Conservation (phyloP, 2,329 filamentous ascomycete species). For the Arthrinium phaeospermum region DNA sequence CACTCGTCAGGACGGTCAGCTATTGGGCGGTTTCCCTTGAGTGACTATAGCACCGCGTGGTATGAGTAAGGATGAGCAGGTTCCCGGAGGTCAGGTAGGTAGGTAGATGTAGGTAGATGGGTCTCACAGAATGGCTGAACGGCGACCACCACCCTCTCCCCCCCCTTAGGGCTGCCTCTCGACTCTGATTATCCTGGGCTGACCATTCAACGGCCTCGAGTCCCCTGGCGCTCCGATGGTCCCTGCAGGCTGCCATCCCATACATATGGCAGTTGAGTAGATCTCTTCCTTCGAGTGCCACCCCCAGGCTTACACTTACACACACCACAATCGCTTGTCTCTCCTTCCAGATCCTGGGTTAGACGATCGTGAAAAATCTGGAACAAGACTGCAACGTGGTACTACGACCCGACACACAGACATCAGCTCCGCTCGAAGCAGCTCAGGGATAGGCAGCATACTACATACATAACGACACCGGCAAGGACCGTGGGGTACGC, state of each 20-base stretch:
- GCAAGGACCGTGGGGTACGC: not conserved
- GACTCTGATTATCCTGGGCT: not conserved
- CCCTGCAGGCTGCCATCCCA: not conserved
- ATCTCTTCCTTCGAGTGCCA: not conserved
- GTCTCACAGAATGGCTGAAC: not conserved
- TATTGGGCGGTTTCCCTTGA: not conserved
- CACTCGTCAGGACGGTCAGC: not conserved
- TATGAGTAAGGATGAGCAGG: not conserved
- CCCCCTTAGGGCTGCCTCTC: not conserved
- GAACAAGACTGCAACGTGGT: not conserved
- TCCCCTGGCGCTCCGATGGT: not conserved
- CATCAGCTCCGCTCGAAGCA: not conserved
- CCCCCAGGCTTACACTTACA: constrained; percentile 2
- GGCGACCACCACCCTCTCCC: not conserved
- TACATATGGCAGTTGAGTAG: not conserved
- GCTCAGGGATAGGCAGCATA: not conserved
- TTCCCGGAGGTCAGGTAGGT: not conserved
- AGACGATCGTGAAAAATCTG: not conserved
- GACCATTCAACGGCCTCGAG: not conserved
- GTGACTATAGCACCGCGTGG: not conserved
- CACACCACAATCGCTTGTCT: not conserved
- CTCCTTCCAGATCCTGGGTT: not conserved
- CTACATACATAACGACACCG: not conserved
- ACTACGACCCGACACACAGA: not conserved
- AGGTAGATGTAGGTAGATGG: not conserved